A percentile compares a stretch with the other conserved stretches of the same genome.
Evolutionary conservation across 1,139 yeast species (phyloP).

Genomic region (Yamadazyma mexicana): DNA sequence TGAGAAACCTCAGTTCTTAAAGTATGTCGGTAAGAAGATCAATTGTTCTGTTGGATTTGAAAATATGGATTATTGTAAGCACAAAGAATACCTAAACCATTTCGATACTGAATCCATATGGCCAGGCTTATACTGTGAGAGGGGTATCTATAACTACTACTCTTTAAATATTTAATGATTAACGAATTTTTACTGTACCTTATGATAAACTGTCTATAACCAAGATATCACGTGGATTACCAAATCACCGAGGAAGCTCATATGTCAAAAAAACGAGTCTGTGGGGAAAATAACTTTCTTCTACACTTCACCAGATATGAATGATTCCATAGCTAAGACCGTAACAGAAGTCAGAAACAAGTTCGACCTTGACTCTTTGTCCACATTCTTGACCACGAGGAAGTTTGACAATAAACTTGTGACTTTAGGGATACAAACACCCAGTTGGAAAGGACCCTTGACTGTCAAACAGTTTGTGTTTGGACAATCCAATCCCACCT

Average conservation of each 20-base stretch:
- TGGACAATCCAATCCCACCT: constrained; percentile 72
- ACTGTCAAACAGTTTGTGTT: constrained; percentile 54
- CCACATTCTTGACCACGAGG: constrained; percentile 22
- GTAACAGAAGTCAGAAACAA: constrained; percentile 36
- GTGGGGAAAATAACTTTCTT: constrained; percentile 2
- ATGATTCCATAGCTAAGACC: constrained; percentile 15
- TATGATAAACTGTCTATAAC: no score
- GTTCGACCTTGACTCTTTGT: constrained; percentile 34
- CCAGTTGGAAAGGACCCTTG: constrained; percentile 20
- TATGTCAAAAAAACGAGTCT: neutral
- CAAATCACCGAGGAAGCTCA: neutral
- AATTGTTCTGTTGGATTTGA: constrained; percentile 56
- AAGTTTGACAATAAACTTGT: constrained; percentile 12
- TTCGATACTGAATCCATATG: constrained; percentile 49
- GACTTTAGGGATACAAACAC: constrained; percentile 21
- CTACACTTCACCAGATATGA: constrained; percentile 9
- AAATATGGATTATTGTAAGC: constrained; percentile 37
- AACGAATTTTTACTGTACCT: constrained; percentile 1
- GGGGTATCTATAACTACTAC: constrained; percentile 74
- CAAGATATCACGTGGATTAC: neutral
- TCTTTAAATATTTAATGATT: constrained; percentile 38
- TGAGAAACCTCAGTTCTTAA: constrained; percentile 59
- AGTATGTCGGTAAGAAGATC: constrained; percentile 63
- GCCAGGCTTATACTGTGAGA: constrained; percentile 63
- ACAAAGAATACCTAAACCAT: constrained; percentile 27